Evolutionary conservation across 2,329 filamentous ascomycete genomes (phyloP), one percentile per base, ranked within the genome.

Genomic region (Alternaria sp.): DNA sequence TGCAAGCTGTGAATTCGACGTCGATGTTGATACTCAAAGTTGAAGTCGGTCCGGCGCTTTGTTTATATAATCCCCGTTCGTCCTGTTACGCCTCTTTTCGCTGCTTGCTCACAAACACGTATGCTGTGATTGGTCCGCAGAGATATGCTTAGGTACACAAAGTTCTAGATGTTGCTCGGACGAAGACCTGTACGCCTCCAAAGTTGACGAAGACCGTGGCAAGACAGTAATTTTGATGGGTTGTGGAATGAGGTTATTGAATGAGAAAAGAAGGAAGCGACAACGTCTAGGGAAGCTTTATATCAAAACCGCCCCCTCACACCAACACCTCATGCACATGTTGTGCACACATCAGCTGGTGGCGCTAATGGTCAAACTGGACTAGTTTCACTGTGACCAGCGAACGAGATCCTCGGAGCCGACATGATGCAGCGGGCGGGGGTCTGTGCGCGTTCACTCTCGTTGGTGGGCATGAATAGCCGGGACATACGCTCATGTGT

Each of bases 71-170:
- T 43, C 53, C 46, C 37, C 26, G 61, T 58, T 60, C 61, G 51
- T 33, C 44, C 41, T 21, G 14, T 47, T 55, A 43, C 44, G 60
- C 60, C 44, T 47, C 37, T 55, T 63, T 55, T 30, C 28, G 44
- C 44, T 50, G n/a, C 28, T 37, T 65, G 68, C 68, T 71, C 70
- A 71, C 67, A 70, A 72, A 66, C 71, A 65, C 58, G 60, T 55
- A 46, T 50, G 61, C 37, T 54, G 51, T 69, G 62, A 67, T 73
- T 73, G 71, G 71, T 64, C 63, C 53, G 47, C 14, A 50, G 44
- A 30, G 14, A 55, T 51, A 14, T 41, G 57, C 60, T 68, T 55
- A 61, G 49, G 33, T 51, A 57, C 59, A 45, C 45, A n/a, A 43
- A 47, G 50, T 23, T 41, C 28, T 49, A 23, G 21, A 46, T 37